Base-by-base conservation (phyloP, 805 yeast genomes). In the Tetrapisispora iriomotensis region DNA sequence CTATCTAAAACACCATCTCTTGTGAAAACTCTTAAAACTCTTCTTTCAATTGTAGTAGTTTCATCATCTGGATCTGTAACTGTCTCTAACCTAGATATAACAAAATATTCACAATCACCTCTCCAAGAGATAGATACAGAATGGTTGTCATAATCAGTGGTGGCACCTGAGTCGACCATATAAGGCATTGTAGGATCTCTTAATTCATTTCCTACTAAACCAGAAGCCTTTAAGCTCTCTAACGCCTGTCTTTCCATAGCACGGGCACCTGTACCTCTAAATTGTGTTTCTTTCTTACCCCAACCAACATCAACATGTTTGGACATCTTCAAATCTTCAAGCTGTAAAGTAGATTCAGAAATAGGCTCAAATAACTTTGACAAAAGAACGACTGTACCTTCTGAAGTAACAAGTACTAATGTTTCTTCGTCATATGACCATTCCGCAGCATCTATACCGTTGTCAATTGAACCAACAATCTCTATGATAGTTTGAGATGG, bases 281-380 rank as follows among this genome's bases (percentile, higher is more conserved):
- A 92, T 63, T 92, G 99, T 0, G 99, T 92, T 59, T 90, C 97
- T 49, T 81, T 79, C 45, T 82, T 83, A 54, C 99, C 99, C 99
- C 99, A 92, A 20, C 99, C 99, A 31, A 92, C 96, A 21, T 90
- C 80, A 27, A 92, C 96, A 55, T 92, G 95, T 48, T 78, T 79
- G 2, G 87, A 79, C 36, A 75, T 62, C 25, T 64, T 58, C 34
- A 88, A 67, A 56, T 92, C 98, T 8, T 70, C 71, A 0, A 72
- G 64, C 34, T 70, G 60, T 43, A 87, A 60, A 23, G 62, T 58
- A 40, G 68, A 69, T 53, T 90, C 96, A 9, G 75, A 64, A 19
- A 90, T 69, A 1, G 88, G 84, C 47, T 90, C 96, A 46, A 87
- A 82, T 31, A 72, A 64, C 46, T 94, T 71, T 28, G 88, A 80